Base-by-base conservation (phyloP, 805 yeast species). In the Cyberlindnera bimundalis region DNA sequence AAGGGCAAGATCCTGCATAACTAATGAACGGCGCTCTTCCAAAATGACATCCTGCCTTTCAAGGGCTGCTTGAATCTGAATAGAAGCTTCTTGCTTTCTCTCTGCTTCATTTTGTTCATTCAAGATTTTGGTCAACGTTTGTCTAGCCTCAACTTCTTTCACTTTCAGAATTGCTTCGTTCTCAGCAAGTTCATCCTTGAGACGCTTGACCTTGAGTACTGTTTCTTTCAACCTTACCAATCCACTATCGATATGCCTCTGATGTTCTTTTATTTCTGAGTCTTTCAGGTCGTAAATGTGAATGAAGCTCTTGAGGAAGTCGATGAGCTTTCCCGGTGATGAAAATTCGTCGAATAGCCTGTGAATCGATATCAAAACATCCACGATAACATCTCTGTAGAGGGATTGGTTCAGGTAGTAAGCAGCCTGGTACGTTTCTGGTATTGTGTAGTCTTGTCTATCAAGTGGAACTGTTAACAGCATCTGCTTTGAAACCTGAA, bases 71-170 rank as follows among this genome's bases (percentile, higher is more conserved):
- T 84, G 86, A 10, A 91, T 83, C 35, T 79, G 84, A 3, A 84
- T 64, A 0, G 96, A 86, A 7, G 93, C 89, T 45, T 85, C 96
- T 43, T 84, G 84, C 51, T 84, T 88, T 48, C 96, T 70, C 58
- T 91, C 98, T 0, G 97, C 91, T 52, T 88, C 96, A 55, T 86
- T 88, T 57, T 91, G 98, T 31, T 88, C 95, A 1, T 71, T 62
- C 12, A 91, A 71, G 85, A 91, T 87, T 40, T 68, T 76, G 52
- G 81, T 78, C 29, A 91, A 70, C 72, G 87, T 84, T 19, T 63
- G 62, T 43, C 76, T 73, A 0, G 96, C 96, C 48, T 83, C 85
- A 12, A 60, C 51, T 42, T 84, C 86, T 46, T 89, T 91, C 0
- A 28, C 40, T 16, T 59, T 57, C 23, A 91, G 66, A 17, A 63